Conservation (phyloP, 2,329 filamentous ascomycete genomes). For the Fusarium camptoceras region DNA sequence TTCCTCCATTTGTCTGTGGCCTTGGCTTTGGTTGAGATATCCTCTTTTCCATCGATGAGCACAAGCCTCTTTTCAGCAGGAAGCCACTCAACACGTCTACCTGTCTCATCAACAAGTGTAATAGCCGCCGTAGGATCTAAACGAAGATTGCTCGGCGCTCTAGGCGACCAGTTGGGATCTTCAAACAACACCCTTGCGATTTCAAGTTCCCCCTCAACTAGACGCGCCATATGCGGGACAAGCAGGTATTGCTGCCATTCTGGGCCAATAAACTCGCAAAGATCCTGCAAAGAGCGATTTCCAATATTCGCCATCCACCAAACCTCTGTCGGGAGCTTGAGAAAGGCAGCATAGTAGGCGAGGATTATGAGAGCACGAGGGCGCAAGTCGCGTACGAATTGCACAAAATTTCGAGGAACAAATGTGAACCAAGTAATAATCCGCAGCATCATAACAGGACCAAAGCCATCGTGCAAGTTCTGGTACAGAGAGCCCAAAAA, state of each 20-base stretch:
- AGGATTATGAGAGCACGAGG: constrained; percentile 64
- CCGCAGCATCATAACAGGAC: constrained; percentile 59
- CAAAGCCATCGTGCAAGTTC: constrained; percentile 60
- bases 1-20: constrained; percentile 20
- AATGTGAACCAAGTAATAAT: constrained; percentile 67
- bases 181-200: constrained; percentile 58
- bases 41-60: constrained; percentile 30
- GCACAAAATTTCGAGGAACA: constrained; percentile 58
- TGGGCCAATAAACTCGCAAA: constrained; percentile 54
- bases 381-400: constrained; percentile 55
- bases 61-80: constrained; percentile 37
- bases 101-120: constrained; percentile 40
- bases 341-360: constrained; percentile 64
- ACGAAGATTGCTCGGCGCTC: constrained; percentile 17
- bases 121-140: constrained; percentile 33
- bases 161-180: constrained; percentile 57
- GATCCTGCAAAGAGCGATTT: constrained; percentile 59
- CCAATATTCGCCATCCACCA: constrained; percentile 66
- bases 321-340: constrained; percentile 55
- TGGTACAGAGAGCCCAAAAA: constrained; percentile 65
- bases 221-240: constrained; percentile 56
- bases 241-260: constrained; percentile 57
- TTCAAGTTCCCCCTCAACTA: constrained; percentile 49
- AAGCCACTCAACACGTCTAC: constrained; percentile 41
- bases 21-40: background rate